Evolutionary conservation across 352 stramenopile species (phyloP), one percentile per base, ranked within the genome.

Genomic region (Globisporangium perplexum): DNA sequence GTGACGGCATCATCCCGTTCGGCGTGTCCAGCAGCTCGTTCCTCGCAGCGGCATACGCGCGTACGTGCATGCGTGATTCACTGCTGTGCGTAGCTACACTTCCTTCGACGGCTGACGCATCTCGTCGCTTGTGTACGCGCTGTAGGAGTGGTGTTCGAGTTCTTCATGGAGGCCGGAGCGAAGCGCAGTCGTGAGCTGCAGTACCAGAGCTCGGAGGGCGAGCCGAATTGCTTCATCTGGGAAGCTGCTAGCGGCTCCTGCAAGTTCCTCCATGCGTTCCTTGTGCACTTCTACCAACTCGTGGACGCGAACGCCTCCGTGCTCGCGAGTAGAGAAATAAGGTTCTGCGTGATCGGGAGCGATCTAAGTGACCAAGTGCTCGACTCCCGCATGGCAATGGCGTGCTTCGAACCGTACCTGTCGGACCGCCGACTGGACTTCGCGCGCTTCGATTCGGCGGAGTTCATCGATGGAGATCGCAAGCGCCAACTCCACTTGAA

Each of bases 1-100:
- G 78, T 57, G 65, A 77, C 35, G 71, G 83, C 22, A 53, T 78
- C 3, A 81, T 93, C 36, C 80, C 83, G 1, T 93, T 88, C 33
- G 83, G 83, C 30, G 75, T 93, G 8, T 93, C 83, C 0, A 90
- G 83, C 55, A 90, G 74, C 42, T 86, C 79, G 26, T 90, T 87
- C 55, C 65, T 93, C 48, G 80, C 83, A 1, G 62, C 62, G 51
- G 51, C 72, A 6, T 93, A 93, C 45, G 83, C 83, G 7, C 61
- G 72, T 79, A 64, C 36, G 60, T 59, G 8, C 14, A 8, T 33
- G 23, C 14, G 44, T n/a, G n/a, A n/a, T 5, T 30, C 4, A 39
- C 45, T 38, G 22, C 20, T n/a, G 6, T 22, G 14, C 20, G 6
- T 28, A 22, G 26, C 17, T 26, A 46, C 22, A 38, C 17, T 8